Evolutionary conservation across 1,284 basidiomycete species (phyloP).

Genomic region (Trichosporon coremiiforme): DNA sequence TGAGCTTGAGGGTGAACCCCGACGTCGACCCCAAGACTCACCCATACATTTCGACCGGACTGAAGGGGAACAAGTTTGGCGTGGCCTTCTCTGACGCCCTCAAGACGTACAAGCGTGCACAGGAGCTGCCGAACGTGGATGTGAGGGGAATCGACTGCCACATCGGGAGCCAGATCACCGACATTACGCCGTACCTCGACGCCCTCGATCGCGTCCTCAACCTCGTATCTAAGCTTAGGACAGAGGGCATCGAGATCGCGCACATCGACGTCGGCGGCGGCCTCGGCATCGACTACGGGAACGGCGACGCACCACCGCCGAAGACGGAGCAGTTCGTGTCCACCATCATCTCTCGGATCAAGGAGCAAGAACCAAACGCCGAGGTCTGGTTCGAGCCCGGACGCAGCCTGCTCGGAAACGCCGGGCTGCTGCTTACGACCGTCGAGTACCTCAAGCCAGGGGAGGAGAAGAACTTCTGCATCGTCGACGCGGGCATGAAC

Average conservation of each 20-base stretch:
- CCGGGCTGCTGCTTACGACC: constrained; percentile 24
- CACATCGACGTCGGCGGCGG: constrained; percentile 28
- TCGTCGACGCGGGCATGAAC: constrained; percentile 30
- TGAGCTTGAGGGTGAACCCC: constrained; percentile 25
- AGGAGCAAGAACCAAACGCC: not conserved
- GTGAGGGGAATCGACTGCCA: constrained; percentile 25
- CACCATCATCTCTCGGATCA: constrained; percentile 17
- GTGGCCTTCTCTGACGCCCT: constrained; percentile 19
- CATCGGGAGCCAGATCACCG: constrained; percentile 27
- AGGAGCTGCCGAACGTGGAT: constrained; percentile 4
- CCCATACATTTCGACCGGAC: constrained; percentile 22
- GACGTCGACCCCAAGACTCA: constrained; percentile 27
- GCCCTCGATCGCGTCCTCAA: constrained; percentile 23
- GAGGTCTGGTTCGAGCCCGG: constrained; percentile 30
- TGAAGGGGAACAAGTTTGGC: constrained; percentile 29
- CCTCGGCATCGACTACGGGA: constrained; percentile 26
- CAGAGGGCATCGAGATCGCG: constrained; percentile 22
- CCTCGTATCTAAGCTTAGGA: constrained; percentile 20
- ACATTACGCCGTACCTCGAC: constrained; percentile 20
- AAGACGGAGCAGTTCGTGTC: constrained; percentile 19
- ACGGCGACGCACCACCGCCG: constrained; percentile 21
- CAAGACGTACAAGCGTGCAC: constrained; percentile 2
- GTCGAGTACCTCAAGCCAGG: constrained; percentile 24
- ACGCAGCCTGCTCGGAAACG: constrained; percentile 20
- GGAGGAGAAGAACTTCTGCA: constrained; percentile 25